These are phyloP conservation scores for Petrea volubilis DNA, from an alignment of 257 asterid species.

Conservation along the genomic window DNA sequence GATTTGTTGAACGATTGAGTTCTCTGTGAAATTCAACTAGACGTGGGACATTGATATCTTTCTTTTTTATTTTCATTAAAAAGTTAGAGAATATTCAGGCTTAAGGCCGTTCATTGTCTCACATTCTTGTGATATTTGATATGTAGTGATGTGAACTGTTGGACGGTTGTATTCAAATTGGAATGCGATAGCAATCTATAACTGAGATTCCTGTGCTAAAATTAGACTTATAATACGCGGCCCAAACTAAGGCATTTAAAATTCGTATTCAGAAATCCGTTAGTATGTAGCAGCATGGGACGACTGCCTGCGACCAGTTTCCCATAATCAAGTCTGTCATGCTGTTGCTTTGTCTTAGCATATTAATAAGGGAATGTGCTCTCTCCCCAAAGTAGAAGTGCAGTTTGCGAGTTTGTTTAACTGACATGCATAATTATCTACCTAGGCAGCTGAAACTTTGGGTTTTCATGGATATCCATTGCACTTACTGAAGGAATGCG, in stretches of 20 bases:
- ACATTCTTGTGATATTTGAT: neutral
- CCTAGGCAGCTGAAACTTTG: conserved; percentile 8
- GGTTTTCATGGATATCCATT: neutral
- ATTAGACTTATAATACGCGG: neutral
- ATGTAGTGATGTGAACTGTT: neutral
- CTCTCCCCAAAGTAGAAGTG: neutral
- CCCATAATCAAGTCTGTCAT: neutral
- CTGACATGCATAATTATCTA: neutral
- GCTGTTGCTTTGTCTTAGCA: conserved; percentile 2
- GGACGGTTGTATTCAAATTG: neutral
- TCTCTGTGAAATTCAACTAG: neutral
- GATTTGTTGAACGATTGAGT: neutral
- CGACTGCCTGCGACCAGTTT: neutral
- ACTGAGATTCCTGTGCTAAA: neutral
- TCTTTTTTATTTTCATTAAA: neutral
- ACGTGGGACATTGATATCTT: too few relatives aligned
- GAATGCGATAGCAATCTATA: neutral
- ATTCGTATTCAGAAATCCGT: neutral
- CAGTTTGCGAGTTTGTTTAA: conserved; percentile 5
- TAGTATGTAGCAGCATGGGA: neutral
- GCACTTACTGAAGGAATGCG: neutral
- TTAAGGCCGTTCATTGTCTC: neutral
- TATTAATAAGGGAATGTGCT: neutral
- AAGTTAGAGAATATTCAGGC: neutral
- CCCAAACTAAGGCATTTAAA: neutral